Evolutionary conservation across 495 filamentous ascomycete genomes (phyloP).

Genomic region (Astrocystis sublimbata): DNA sequence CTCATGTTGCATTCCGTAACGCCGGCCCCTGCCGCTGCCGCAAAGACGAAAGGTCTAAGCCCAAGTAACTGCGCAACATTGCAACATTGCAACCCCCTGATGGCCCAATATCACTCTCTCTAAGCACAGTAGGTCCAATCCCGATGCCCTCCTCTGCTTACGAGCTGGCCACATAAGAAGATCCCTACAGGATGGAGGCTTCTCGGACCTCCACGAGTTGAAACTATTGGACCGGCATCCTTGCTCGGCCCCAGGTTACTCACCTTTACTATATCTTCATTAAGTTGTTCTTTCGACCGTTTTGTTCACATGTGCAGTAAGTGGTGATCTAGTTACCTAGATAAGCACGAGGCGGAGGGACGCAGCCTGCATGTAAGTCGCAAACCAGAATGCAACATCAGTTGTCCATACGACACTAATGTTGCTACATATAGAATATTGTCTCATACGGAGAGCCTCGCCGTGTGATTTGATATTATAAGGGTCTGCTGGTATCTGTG

Average conservation of each 20-base stretch:
- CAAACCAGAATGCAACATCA: neutral
- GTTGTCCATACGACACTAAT: constrained; percentile 1
- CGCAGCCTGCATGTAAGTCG: constrained; percentile 9
- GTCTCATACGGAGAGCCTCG: neutral
- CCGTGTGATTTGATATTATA: neutral
- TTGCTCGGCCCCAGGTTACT: neutral
- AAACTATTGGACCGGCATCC: constrained; percentile 3
- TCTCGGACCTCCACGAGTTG: neutral
- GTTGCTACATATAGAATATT: constrained; percentile 19
- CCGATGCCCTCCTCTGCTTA: neutral
- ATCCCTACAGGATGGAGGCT: neutral
- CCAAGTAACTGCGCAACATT: neutral
- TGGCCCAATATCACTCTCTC: neutral
- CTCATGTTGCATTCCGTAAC: constrained; percentile 11
- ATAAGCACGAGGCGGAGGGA: constrained; percentile 8
- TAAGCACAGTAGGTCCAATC: neutral
- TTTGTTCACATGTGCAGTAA: neutral
- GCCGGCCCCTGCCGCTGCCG: constrained; percentile 4
- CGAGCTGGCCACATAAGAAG: neutral
- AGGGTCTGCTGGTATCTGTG: neutral
- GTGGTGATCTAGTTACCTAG: neutral
- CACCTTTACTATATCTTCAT: neutral
- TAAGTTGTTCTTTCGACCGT: neutral
- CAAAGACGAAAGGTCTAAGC: neutral
- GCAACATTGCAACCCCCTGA: neutral